phyloP scores from a whole-genome alignment of 2,329 filamentous ascomycete species.

The Botrytis porri region DNA sequence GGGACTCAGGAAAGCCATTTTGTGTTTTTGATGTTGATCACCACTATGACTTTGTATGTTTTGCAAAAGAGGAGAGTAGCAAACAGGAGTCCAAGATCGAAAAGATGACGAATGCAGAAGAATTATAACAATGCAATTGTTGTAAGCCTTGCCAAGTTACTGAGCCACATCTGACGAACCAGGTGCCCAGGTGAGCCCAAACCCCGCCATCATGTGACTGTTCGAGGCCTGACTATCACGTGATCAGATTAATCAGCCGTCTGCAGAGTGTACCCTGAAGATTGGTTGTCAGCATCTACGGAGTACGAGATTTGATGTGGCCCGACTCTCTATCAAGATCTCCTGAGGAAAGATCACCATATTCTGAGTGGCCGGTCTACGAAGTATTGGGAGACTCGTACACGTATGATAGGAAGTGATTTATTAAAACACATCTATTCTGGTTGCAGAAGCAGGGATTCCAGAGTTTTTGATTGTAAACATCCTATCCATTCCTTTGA shows the following conservation, averaged over 20 bases:
- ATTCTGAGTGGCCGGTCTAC: background rate
- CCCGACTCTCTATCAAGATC: background rate
- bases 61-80: too few relatives aligned
- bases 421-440: background rate
- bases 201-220: constrained; percentile 12
- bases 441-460: background rate
- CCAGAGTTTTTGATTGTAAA: background rate
- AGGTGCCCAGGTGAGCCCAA: too few relatives aligned
- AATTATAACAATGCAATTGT: background rate
- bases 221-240: background rate
- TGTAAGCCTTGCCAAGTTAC: background rate
- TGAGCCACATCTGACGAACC: constrained; percentile 19
- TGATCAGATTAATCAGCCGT: background rate
- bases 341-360: constrained; percentile 11
- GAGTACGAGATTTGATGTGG: constrained; percentile 4
- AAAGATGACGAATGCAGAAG: background rate
- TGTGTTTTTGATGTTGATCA: background rate
- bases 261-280: background rate
- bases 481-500: background rate
- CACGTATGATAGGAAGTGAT: too few relatives aligned
- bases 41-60: background rate
- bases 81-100: background rate
- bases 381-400: too few relatives aligned
- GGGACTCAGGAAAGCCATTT: constrained; percentile 28
- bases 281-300: background rate